phyloP scores from a whole-genome alignment of 345 rosid species.

The Pistacia integerrima region DNA sequence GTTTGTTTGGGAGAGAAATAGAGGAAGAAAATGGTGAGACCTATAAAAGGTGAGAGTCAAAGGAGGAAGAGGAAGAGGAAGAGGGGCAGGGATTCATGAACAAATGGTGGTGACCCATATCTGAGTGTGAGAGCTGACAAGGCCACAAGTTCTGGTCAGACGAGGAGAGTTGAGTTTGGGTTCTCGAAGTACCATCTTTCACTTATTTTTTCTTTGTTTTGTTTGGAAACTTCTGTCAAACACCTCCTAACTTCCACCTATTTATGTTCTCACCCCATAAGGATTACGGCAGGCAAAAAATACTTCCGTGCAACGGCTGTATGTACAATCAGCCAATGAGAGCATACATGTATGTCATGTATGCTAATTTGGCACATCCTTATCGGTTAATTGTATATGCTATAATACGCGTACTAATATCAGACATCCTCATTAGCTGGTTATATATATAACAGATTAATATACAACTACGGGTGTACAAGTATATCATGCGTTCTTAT shows the following conservation, averaged over 20 bases:
- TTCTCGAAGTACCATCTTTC: slow-evolving; percentile 29
- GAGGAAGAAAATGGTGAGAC: slow-evolving; percentile 10
- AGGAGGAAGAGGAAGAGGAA: not conserved
- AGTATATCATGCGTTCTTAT: too few species aligned
- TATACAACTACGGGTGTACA: too few species aligned
- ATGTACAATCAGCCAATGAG: too few species aligned
- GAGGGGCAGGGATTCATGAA: slow-evolving; percentile 2
- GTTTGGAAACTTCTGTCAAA: slow-evolving; percentile 23
- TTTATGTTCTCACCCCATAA: not conserved
- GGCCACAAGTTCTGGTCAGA: slow-evolving; percentile 46
- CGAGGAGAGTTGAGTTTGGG: slow-evolving; percentile 32
- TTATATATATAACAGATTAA: too few species aligned
- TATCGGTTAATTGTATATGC: too few species aligned
- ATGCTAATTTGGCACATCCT: too few species aligned
- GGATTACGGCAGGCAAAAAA: too few species aligned
- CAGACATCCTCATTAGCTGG: too few species aligned
- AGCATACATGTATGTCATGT: too few species aligned
- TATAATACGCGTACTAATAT: too few species aligned
- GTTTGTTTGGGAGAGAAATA: not conserved
- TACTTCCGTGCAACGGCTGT: too few species aligned
- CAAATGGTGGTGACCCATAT: slow-evolving; percentile 35
- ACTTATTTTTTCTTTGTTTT: slow-evolving; percentile 14
- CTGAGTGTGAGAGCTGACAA: slow-evolving; percentile 51
- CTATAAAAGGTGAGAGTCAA: not conserved
- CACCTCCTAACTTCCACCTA: not conserved